These are phyloP conservation scores for Tylopilus rubrobrunneus DNA, from an alignment of 768 basidiomycete species.

Conservation along the genomic window DNA sequence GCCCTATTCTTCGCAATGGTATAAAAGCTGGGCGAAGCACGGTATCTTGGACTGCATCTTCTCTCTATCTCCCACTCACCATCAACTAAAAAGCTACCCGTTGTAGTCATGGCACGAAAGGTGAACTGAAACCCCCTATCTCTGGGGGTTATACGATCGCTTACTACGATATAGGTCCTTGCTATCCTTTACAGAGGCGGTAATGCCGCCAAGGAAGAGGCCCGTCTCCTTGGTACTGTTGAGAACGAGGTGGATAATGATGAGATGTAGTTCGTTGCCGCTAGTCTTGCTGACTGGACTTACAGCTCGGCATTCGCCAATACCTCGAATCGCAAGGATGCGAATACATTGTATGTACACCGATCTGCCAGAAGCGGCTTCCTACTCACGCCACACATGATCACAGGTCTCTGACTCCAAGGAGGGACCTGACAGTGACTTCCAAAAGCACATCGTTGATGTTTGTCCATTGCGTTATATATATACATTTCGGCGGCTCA, in stretches of 20 bases:
- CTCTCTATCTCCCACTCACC: slow-evolving; percentile 6
- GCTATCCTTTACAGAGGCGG: slow-evolving; percentile 73
- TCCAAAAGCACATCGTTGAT: slow-evolving; percentile 79
- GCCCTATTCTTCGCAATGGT: neutral
- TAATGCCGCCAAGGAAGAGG: slow-evolving; percentile 61
- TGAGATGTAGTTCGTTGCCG: neutral
- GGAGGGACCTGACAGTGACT: slow-evolving; percentile 76
- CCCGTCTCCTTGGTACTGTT: slow-evolving; percentile 73
- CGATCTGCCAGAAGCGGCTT: neutral
- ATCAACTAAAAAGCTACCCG: neutral
- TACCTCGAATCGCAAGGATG: slow-evolving; percentile 74
- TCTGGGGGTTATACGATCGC: neutral
- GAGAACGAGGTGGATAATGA: slow-evolving; percentile 61
- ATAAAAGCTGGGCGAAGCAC: slow-evolving; percentile 16
- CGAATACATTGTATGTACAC: slow-evolving; percentile 57
- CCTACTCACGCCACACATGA: slow-evolving; percentile 3
- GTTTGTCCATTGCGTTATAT: slow-evolving; percentile 38
- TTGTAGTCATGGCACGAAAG: slow-evolving; percentile 37
- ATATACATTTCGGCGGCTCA: slow-evolving; percentile 9
- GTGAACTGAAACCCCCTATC: slow-evolving; percentile 17
- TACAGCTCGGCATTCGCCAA: slow-evolving; percentile 64
- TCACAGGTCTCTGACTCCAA: slow-evolving; percentile 72
- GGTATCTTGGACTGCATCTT: neutral
- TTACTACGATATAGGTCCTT: slow-evolving; percentile 46
- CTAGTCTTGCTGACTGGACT: neutral